These are phyloP conservation scores for Arabis alpina DNA, from an alignment of 345 rosid species.

Conservation along the genomic window DNA sequence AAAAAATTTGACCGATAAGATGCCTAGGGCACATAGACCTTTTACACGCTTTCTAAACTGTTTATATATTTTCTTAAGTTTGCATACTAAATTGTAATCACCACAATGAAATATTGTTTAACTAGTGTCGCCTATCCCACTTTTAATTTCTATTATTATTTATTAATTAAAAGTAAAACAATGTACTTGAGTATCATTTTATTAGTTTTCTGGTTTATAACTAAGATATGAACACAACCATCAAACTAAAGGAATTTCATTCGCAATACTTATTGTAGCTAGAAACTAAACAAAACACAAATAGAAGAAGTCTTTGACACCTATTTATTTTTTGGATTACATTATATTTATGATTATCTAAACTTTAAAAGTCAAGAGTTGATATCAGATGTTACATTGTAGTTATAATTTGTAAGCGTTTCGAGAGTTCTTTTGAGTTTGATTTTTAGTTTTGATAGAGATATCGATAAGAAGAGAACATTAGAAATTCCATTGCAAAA, in stretches of 20 bases:
- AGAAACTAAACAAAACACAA: constrained; percentile 20
- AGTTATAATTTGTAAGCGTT: constrained; percentile 5
- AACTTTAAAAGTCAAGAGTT: neutral
- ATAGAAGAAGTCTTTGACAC: neutral
- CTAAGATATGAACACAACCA: constrained; percentile 1
- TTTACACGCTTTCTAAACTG: too few species aligned
- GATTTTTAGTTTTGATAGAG: neutral
- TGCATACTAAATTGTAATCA: too few species aligned
- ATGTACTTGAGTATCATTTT: too few species aligned
- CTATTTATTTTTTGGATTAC: constrained; percentile 13
- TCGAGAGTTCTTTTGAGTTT: constrained; percentile 9
- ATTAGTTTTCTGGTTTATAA: neutral
- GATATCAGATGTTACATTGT: neutral
- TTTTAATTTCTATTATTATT: too few species aligned
- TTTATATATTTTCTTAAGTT: too few species aligned
- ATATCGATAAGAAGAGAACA: neutral
- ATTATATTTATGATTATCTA: neutral
- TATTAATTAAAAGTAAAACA: too few species aligned
- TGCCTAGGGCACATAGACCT: too few species aligned
- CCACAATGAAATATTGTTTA: too few species aligned
- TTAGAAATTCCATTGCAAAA: neutral
- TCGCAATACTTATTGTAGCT: constrained; percentile 16
- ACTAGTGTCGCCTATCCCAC: too few species aligned
- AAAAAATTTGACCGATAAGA: too few species aligned
- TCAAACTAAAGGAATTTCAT: neutral